Conservation (phyloP, 2,329 filamentous ascomycete species). For the Xylaria sp. region DNA sequence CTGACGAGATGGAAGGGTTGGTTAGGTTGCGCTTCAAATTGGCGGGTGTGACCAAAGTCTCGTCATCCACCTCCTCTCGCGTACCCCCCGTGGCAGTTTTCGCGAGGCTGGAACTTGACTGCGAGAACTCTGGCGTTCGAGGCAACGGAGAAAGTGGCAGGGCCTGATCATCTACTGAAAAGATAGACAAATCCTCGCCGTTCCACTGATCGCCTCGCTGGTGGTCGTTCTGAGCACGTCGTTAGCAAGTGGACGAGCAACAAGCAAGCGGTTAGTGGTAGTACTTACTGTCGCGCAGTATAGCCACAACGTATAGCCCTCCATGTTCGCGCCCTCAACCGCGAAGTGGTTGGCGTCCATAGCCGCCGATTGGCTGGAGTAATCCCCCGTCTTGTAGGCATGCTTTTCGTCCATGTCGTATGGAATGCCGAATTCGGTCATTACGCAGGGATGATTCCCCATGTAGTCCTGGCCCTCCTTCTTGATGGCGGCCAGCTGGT, state of each 20-base stretch:
- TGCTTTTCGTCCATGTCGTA: conserved; percentile 98
- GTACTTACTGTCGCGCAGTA: conserved; percentile 71
- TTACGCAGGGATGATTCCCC: conserved; percentile 84
- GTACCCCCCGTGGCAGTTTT: conserved; percentile 41
- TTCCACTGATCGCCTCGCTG: conserved; percentile 95
- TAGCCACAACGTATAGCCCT: conserved; percentile 88
- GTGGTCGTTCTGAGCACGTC: conserved; percentile 72
- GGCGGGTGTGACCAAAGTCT: conserved; percentile 66
- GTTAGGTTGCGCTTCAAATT: conserved; percentile 77
- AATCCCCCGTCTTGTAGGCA: conserved; percentile 94
- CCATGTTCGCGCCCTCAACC: conserved; percentile 79
- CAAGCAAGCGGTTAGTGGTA: background rate
- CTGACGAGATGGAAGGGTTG: conserved; percentile 66
- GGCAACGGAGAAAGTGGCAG: conserved; percentile 57
- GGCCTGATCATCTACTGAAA: conserved; percentile 77
- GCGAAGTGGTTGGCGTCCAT: conserved; percentile 97
- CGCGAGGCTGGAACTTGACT: conserved; percentile 51
- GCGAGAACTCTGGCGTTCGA: conserved; percentile 42
- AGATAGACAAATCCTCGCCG: conserved; percentile 92
- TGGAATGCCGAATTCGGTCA: conserved; percentile 96
- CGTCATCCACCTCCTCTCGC: conserved; percentile 51
- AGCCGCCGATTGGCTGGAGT: conserved; percentile 86
- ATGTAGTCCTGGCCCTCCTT: conserved; percentile 87
- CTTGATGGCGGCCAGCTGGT: conserved; percentile 81
- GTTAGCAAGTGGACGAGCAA: conserved; percentile 27